Conservation (phyloP, 352 stramenopile species). For the Aphanomyces astaci region DNA sequence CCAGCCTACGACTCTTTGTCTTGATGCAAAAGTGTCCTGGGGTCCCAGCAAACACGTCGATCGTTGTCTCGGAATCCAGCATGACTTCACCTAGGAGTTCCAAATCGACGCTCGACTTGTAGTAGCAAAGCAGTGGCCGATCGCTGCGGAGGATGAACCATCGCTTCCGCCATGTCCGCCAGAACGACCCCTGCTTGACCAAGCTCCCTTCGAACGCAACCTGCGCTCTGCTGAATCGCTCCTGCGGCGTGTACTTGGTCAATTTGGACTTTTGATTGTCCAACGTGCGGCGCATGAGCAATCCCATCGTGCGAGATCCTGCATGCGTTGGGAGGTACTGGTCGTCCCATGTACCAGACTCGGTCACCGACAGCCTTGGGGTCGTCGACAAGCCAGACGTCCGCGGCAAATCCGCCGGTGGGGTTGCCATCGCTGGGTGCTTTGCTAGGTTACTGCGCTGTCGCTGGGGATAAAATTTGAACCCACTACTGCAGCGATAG, state of each 20-base stretch:
- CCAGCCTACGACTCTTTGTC: constrained; percentile 53
- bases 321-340: constrained; percentile 82
- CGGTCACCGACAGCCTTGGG: constrained; percentile 68
- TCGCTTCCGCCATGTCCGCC: constrained; percentile 73
- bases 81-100: constrained; percentile 73
- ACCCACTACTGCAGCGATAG: too few relatives aligned
- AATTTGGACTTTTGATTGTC: constrained; percentile 35
- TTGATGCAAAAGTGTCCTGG: constrained; percentile 63
- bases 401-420: neutral
- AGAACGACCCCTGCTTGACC: constrained; percentile 82
- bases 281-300: constrained; percentile 68
- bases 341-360: constrained; percentile 76
- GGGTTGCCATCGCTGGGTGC: neutral
- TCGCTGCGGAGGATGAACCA: constrained; percentile 81
- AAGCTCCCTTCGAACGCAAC: constrained; percentile 73
- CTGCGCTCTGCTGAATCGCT: constrained; percentile 80
- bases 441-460: neutral
- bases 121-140: constrained; percentile 68
- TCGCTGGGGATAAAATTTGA: too few relatives aligned
- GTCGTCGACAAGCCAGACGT: neutral
- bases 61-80: constrained; percentile 53
- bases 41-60: constrained; percentile 44
- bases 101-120: constrained; percentile 63
- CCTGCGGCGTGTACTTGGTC: constrained; percentile 65
- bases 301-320: constrained; percentile 65